Evolutionary conservation across 495 filamentous ascomycete genomes (phyloP), one percentile per base, ranked within the genome.

Genomic region (Neurospora sp.): DNA sequence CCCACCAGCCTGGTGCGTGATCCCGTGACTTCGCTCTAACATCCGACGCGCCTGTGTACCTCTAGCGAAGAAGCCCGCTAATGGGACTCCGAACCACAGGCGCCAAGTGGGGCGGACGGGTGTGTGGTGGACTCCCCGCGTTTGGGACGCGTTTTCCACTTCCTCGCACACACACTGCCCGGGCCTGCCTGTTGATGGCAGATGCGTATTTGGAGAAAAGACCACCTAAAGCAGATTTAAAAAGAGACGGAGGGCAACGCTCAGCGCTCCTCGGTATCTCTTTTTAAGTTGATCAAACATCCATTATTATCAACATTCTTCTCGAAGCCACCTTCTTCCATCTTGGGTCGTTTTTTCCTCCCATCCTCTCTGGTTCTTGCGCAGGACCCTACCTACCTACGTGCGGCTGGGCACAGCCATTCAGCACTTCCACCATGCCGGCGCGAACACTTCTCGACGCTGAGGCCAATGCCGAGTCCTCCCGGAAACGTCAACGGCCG

Each of bases 401-500:
- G 54, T 9, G 14, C 54, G 27, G 14, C 27, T 66, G 27, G 54
- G 54, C 3, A 18, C 27, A 66, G 54, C 27, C 54, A 37, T 66
- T 35, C 27, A 18, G 27, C 14, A 37, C 14, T 37, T 66, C 23
- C 27, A 35, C 23, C 23, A 66, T 66, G 54, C 27, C 54, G 16
- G 23, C 54, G 6, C 54, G 54, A 66, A 66, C 54, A 66, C 54
- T 35, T 1, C 6, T 18, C 1, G 54, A 35, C 3, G 54, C 23
- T 27, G 54, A 66, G 54, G 54, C 27, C 37, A 75, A 54, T 69
- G 78, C 69, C 20, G 76, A 76, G 76, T 74, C 78, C 73, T 78
- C 78, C 1, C 70, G 79, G 12, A 81, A 81, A 69, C 79, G 79
- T 72, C 76, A 79, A 23, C 85, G 87, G 23, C 76, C 69, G 40